Evolutionary conservation across 164 flowering plant species (phyloP).

Genomic region (Vitis rotundifolia): DNA sequence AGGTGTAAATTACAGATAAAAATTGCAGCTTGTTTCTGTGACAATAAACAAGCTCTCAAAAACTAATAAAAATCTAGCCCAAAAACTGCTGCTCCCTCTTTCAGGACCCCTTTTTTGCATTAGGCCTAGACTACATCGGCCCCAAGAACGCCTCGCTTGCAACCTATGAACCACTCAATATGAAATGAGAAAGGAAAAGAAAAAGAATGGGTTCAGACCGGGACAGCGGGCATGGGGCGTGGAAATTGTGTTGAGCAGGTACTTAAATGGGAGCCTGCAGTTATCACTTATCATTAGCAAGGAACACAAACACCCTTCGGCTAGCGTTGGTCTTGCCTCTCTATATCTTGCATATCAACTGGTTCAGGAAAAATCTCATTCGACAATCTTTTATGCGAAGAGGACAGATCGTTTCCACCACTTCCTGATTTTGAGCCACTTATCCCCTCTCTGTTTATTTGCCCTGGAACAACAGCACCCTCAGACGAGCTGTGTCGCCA

Average conservation of each 20-base stretch:
- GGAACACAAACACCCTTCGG: slow-evolving; percentile 16
- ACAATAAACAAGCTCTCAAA: slow-evolving; percentile 6
- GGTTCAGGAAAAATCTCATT: slow-evolving; percentile 83
- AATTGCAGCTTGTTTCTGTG: slow-evolving; percentile 9
- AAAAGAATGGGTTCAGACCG: not conserved
- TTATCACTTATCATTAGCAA: slow-evolving; percentile 16
- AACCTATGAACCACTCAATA: no score
- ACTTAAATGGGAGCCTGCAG: slow-evolving; percentile 33
- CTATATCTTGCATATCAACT: slow-evolving; percentile 32
- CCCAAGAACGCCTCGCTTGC: not conserved
- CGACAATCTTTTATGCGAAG: slow-evolving; percentile 57
- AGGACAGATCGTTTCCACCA: slow-evolving; percentile 41
- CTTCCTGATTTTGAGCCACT: slow-evolving; percentile 45
- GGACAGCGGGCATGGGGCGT: not conserved
- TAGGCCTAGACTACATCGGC: not conserved
- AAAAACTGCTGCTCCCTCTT: not conserved
- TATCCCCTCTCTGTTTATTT: slow-evolving; percentile 37
- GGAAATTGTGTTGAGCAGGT: slow-evolving; percentile 21
- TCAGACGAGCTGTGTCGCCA: slow-evolving; percentile 81
- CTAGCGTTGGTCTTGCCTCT: slow-evolving; percentile 31
- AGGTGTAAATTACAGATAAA: slow-evolving; percentile 6
- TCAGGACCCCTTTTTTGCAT: not conserved
- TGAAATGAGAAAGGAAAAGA: no score
- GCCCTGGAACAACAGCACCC: slow-evolving; percentile 28
- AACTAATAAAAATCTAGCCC: no score